These are phyloP conservation scores for Macrophomina pseudophaseolina DNA, from an alignment of 2,329 filamentous ascomycete genomes.

Conservation along the genomic window DNA sequence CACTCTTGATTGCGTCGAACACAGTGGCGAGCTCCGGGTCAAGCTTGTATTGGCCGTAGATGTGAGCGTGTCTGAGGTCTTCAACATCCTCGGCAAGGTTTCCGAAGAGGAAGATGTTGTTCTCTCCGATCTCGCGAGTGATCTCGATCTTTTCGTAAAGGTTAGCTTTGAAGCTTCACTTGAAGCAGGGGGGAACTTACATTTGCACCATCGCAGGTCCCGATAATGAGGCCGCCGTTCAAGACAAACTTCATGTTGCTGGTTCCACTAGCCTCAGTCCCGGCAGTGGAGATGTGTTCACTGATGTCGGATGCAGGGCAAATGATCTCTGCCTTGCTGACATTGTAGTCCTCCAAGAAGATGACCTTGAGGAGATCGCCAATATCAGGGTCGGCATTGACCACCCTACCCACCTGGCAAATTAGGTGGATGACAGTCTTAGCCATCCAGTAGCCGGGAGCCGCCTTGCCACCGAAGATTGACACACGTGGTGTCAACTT, in stretches of 20 bases:
- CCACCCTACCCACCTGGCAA: constrained; percentile 85
- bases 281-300: constrained; percentile 97
- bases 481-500: constrained; percentile 86
- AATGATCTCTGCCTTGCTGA: constrained; percentile 98
- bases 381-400: constrained; percentile 91
- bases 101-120: constrained; percentile 98
- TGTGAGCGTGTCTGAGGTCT: constrained; percentile 88
- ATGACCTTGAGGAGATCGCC: constrained; percentile 96
- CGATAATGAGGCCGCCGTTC: constrained; percentile 96
- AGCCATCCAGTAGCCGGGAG: constrained; percentile 99
- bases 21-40: constrained; percentile 80
- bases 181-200: constrained; percentile 54
- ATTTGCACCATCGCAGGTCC: constrained; percentile 96
- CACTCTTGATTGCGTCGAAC: constrained; percentile 79
- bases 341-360: constrained; percentile 98
- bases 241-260: constrained; percentile 99
- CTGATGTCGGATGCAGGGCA: constrained; percentile 92
- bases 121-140: constrained; percentile 92
- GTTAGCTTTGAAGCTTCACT: constrained; percentile 8
- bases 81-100: constrained; percentile 96
- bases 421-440: constrained; percentile 98
- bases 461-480: constrained; percentile 97
- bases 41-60: constrained; percentile 78
- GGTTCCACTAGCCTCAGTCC: constrained; percentile 85
- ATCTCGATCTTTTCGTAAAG: constrained; percentile 77